Base-by-base conservation (phyloP, 2,329 filamentous ascomycete genomes). In the Onygenales sp. region DNA sequence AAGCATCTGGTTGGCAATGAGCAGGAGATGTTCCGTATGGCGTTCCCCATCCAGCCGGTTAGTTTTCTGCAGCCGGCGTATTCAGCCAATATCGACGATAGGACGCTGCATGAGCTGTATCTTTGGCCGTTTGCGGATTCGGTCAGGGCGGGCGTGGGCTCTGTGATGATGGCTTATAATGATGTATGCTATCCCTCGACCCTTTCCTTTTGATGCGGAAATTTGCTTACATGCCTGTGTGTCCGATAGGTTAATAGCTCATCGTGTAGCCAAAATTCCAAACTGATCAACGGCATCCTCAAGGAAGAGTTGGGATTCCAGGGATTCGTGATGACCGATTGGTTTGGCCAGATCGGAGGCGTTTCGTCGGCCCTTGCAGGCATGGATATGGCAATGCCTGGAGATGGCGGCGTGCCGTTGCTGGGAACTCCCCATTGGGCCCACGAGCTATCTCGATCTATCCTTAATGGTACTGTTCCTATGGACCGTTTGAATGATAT, bases 261-360 rank as follows among this genome's bases (percentile, higher is more conserved):
- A 0, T 81, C 84, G 13, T 76, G 77, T 5, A 86, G 81, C 54
- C 82, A 85, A 55, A 89, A 89, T 63, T 82, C 81, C 56, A 84
- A 84, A 63, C 69, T 84, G 11, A 74, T 86, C 51, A 89, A 88
- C 58, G 82, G 81, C 0, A 72, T 89, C 3, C 72, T 89, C 7
- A 89, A 89, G 61, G 84, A 85, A 45, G 86, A 89, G 67, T 74
- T 89, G 48, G 84, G 83, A 0, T 89, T 89, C 59, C 84, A 87
- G 59, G 86, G 86, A 62, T 83, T 71, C 59, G 80, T 87, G 27
- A 82, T 87, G 72, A 83, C 81, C 0, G 86, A 89, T 65, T 89
- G 85, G 84, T 67, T 79, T 31, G 81, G 80, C 0, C 82, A 86
- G 53, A 75, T 82, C 52, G 76, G 77, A 0, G 81, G 81, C 1